Base-by-base conservation (phyloP, 1,284 basidiomycete genomes). In the Mrakiaceae sp. region DNA sequence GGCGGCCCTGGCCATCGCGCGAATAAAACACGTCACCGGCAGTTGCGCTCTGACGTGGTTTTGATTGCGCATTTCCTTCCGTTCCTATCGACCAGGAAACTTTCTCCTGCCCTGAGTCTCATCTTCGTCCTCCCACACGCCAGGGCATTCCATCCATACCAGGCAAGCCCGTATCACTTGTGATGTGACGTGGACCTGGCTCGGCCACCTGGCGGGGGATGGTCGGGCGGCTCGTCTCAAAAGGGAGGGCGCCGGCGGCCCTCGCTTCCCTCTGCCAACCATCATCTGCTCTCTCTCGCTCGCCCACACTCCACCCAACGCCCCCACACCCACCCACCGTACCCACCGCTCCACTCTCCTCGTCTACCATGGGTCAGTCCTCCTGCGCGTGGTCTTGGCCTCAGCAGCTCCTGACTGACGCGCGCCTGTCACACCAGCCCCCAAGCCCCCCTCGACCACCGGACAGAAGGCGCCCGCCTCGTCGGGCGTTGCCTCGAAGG, bases 301-400 rank as follows among this genome's bases (percentile, higher is more conserved):
- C 52, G 63, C 60, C 44, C 51, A 54, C 60, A 51, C 60, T 64
- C 66, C 66, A 58, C 68, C 61, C 50, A 67, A 67, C 65, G 57
- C 62, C 67, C 56, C 59, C 58, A 66, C 66, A 71, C 73, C 51
- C 7, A 16, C 43, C 7, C 46, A 11, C 43, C 67, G 55, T 58
- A 66, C 52, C 44, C 10, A 54, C 50, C 44, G 44, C 54, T 52
- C 54, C 42, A 58, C 59, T 51, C 53, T 52, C 61, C 72, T 80
- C 87, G 88, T 85, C 85, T 49, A 85, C 87, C 57, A 88, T 88
- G 82, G 87, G 27, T 27, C 27, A 27, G 27, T 27, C 27, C 27
- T 27, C 27, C 27, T 27, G 27, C 27, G 27, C 27, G 27, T 27
- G 27, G 27, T 27, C 27, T 27, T 27, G 27, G 27, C 27, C 27